These are phyloP conservation scores for Rhododendron williamsianum DNA, from an alignment of 148 eudicot species.

Conservation along the genomic window DNA sequence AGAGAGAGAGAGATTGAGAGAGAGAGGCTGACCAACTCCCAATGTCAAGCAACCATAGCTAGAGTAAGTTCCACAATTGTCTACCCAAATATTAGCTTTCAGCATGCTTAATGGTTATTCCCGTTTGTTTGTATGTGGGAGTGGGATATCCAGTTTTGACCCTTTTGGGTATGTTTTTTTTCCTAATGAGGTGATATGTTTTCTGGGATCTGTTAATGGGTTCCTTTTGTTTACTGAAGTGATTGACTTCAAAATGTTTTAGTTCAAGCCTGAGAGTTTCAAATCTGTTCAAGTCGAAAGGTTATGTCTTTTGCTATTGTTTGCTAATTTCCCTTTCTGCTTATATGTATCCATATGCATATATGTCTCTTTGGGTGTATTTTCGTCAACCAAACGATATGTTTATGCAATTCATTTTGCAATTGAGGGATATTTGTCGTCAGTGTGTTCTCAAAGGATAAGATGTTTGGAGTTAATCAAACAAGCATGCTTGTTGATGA, in stretches of 20 bases:
- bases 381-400: not conserved
- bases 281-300: not conserved
- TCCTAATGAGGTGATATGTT: not conserved
- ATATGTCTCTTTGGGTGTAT: not conserved
- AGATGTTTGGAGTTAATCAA: not conserved
- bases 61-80: constrained; percentile 2
- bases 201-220: not conserved
- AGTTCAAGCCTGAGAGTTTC: not conserved
- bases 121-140: not conserved
- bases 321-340: not conserved
- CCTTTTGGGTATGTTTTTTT: not conserved
- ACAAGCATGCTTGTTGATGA: not conserved
- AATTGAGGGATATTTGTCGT: not conserved
- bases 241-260: not conserved
- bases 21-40: not conserved
- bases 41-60: not conserved
- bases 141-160: not conserved
- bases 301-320: not conserved
- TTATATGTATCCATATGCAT: not conserved
- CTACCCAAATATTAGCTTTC: not conserved
- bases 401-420: not conserved
- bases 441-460: not conserved
- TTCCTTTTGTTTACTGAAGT: not conserved
- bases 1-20: not conserved
- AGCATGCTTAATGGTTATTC: not conserved